These are phyloP conservation scores for Wickerhamomyces rabaulensis DNA, from an alignment of 805 yeast genomes.

Conservation along the genomic window DNA sequence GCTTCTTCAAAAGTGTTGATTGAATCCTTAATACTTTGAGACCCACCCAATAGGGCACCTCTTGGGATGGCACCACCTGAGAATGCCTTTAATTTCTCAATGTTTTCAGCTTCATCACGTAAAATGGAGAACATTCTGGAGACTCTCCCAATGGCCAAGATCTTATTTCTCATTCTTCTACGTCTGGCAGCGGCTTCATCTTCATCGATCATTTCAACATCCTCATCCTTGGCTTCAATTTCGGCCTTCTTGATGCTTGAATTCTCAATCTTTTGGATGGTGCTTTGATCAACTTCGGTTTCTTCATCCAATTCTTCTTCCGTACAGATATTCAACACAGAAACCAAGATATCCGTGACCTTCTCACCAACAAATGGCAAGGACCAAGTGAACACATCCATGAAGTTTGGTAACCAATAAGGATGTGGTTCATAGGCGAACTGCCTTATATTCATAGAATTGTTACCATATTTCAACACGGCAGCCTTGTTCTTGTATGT, in stretches of 20 bases:
- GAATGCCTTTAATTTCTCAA: constrained; percentile 67
- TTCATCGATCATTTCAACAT: constrained; percentile 3
- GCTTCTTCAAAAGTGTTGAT: constrained; percentile 80
- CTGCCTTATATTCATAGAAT: constrained; percentile 92
- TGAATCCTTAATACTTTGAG: constrained; percentile 69
- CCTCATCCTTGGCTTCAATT: constrained; percentile 21
- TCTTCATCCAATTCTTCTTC: constrained; percentile 89
- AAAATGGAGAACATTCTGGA: constrained; percentile 87
- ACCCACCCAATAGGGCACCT: constrained; percentile 79
- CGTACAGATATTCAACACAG: constrained; percentile 88
- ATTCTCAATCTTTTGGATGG: constrained; percentile 6
- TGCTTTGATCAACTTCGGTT: constrained; percentile 37
- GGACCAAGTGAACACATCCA: constrained; percentile 98
- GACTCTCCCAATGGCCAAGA: constrained; percentile 93
- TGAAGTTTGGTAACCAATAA: constrained; percentile 92
- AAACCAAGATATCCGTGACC: constrained; percentile 86
- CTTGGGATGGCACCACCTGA: constrained; percentile 79
- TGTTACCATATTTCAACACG: constrained; percentile 82
- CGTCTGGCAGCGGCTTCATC: constrained; percentile 30
- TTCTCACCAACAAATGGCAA: constrained; percentile 96
- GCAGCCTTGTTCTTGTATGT: constrained; percentile 94
- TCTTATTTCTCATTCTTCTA: constrained; percentile 73
- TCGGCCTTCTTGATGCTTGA: constrained; percentile 15
- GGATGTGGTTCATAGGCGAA: constrained; percentile 93
- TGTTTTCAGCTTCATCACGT: constrained; percentile 83